Evolutionary conservation across 1,284 basidiomycete species (phyloP).

Genomic region (Sanghuangporus sanghuang): DNA sequence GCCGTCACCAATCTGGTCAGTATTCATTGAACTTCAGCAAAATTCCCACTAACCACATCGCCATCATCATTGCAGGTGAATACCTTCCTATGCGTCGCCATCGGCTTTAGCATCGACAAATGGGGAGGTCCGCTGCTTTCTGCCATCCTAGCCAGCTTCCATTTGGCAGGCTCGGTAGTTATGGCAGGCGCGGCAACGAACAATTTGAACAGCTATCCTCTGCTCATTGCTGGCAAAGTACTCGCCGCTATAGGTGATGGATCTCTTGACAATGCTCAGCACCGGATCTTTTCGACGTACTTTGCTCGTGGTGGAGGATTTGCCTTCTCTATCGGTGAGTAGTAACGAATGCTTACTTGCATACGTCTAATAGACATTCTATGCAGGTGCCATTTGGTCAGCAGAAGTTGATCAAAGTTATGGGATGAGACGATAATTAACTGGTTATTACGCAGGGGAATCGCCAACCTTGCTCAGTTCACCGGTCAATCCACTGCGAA

Average conservation of each 20-base stretch:
- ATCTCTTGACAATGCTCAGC: conserved; percentile 41
- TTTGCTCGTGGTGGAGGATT: conserved; percentile 39
- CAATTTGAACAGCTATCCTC: conserved; percentile 35
- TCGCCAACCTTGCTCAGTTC: conserved; percentile 40
- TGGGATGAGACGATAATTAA: neutral
- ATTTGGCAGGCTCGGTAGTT: conserved; percentile 31
- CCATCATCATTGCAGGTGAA: conserved; percentile 29
- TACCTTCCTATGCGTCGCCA: conserved; percentile 37
- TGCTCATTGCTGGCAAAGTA: conserved; percentile 39
- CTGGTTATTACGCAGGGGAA: conserved; percentile 25
- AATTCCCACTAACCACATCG: neutral
- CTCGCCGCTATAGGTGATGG: conserved; percentile 41
- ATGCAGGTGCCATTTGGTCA: conserved; percentile 25
- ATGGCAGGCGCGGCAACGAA: conserved; percentile 39
- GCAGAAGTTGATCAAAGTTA: conserved; percentile 1
- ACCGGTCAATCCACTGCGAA: conserved; percentile 35
- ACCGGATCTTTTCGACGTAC: conserved; percentile 42
- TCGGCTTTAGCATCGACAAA: conserved; percentile 41
- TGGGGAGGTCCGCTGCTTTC: conserved; percentile 37
- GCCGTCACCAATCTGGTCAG: conserved; percentile 37
- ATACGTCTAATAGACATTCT: neutral
- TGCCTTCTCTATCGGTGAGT: conserved; percentile 36
- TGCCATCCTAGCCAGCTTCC: conserved; percentile 33
- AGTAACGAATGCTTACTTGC: neutral
- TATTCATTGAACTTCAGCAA: neutral